phyloP scores from a whole-genome alignment of 257 asterid species.

The Scutellaria baicalensis region DNA sequence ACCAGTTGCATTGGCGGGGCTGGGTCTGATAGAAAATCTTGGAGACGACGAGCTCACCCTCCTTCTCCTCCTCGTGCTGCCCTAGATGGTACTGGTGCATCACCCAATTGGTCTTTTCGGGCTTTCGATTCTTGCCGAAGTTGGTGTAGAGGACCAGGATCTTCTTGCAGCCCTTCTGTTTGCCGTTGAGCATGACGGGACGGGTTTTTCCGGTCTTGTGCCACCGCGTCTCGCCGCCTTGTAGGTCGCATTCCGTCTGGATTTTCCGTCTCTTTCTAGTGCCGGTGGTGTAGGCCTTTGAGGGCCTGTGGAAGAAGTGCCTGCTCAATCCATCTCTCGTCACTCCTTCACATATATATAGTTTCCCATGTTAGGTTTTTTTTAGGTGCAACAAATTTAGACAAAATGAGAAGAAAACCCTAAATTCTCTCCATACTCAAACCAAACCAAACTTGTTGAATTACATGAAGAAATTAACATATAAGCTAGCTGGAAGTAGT shows the following conservation, averaged over 20 bases:
- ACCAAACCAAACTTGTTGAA: conserved; percentile 52
- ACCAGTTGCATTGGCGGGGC: conserved; percentile 88
- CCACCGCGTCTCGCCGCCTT: conserved; percentile 99
- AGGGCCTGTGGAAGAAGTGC: conserved; percentile 97
- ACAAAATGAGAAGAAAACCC: conserved; percentile 36
- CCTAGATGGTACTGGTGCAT: conserved; percentile 98
- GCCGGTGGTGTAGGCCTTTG: conserved; percentile 97
- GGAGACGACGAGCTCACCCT: conserved; percentile 93
- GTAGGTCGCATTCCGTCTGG: conserved; percentile 81
- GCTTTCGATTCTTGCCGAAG: conserved; percentile 92
- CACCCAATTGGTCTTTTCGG: conserved; percentile 97
- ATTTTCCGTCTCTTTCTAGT: conserved; percentile 93
- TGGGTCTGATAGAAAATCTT: conserved; percentile 93
- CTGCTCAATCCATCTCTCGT: conserved; percentile 87
- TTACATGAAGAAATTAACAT: no score
- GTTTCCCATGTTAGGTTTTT: conserved; percentile 50
- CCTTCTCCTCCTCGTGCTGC: conserved; percentile 84
- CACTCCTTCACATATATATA: conserved; percentile 43
- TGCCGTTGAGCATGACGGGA: conserved; percentile 84
- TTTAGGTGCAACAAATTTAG: conserved; percentile 50
- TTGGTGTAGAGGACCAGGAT: conserved; percentile 86
- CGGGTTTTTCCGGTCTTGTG: conserved; percentile 98
- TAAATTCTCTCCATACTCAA: conserved; percentile 13
- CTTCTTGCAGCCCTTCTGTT: conserved; percentile 96
- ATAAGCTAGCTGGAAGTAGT: no score